phyloP scores from a whole-genome alignment of 352 stramenopile genomes.

The Pythium catenulatum region DNA sequence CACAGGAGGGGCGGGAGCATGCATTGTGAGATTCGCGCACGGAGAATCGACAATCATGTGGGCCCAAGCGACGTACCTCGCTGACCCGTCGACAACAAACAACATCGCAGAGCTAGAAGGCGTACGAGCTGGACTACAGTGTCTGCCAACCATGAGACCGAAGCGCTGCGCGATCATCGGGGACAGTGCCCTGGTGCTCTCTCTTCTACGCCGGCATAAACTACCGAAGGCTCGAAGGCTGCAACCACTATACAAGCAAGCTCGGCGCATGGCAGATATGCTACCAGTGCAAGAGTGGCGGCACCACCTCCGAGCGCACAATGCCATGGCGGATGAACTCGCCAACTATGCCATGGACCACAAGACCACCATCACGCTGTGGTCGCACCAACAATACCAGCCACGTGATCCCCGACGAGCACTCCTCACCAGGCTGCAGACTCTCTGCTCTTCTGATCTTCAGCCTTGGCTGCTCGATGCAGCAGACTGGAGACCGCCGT shows the following conservation, averaged over 20 bases:
- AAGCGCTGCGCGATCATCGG: constrained; percentile 9
- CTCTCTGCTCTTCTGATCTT: too few species aligned
- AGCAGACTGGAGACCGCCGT: too few species aligned
- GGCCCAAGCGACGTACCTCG: background rate
- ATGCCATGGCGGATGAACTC: background rate
- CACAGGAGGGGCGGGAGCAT: background rate
- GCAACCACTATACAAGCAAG: too few species aligned
- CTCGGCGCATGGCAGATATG: background rate
- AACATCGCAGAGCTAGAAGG: background rate
- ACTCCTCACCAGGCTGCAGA: too few species aligned
- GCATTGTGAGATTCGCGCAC: background rate
- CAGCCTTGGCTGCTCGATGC: too few species aligned
- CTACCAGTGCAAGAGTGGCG: background rate
- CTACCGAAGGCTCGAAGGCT: background rate
- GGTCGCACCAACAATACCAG: too few species aligned
- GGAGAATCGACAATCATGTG: background rate
- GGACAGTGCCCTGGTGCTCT: background rate
- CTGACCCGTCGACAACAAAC: background rate
- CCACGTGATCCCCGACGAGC: too few species aligned
- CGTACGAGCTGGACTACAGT: background rate
- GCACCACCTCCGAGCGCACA: background rate
- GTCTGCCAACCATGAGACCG: background rate
- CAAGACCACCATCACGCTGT: too few species aligned
- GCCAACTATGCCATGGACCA: background rate
- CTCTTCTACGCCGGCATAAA: background rate